Percentiles rank a stretch among this genome's conserved stretches.
Evolutionary conservation across 2,329 filamentous ascomycete species (phyloP).

Genomic region (Septoria linicola): DNA sequence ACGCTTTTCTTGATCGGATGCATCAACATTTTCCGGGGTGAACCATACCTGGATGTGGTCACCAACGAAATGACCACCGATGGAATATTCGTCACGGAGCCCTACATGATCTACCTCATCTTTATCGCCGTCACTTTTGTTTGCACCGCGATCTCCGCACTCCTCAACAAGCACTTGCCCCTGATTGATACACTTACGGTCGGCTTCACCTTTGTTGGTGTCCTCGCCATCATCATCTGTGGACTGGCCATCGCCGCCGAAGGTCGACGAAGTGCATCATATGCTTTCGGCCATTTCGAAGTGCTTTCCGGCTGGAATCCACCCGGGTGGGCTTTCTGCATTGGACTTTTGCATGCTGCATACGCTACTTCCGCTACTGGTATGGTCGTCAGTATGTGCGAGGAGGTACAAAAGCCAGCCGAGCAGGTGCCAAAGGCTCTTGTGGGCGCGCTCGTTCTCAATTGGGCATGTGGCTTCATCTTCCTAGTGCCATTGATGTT

Average conservation of each 20-base stretch:
- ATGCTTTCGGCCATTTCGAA: constrained; percentile 69
- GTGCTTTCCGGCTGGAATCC: constrained; percentile 66
- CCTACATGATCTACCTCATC: constrained; percentile 50
- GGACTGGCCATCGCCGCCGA: constrained; percentile 66
- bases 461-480: constrained; percentile 64
- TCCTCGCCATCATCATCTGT: constrained; percentile 63
- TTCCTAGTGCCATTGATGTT: constrained; percentile 69
- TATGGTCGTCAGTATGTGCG: constrained; percentile 78
- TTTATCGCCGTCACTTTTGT: constrained; percentile 52
- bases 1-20: constrained; percentile 55
- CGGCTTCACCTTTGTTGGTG: constrained; percentile 71
- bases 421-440: constrained; percentile 72
- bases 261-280: constrained; percentile 62
- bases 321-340: constrained; percentile 69
- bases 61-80: constrained; percentile 38
- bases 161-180: constrained; percentile 55
- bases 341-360: constrained; percentile 69
- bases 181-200: constrained; percentile 70
- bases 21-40: constrained; percentile 55
- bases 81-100: constrained; percentile 46
- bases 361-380: constrained; percentile 74
- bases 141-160: constrained; percentile 52
- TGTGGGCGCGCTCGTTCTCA: constrained; percentile 63
- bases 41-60: constrained; percentile 14
- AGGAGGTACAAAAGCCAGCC: constrained; percentile 66